Evolutionary conservation across 768 basidiomycete species (phyloP), one percentile per base, ranked within the genome.

Genomic region (Kwoniella europaea): DNA sequence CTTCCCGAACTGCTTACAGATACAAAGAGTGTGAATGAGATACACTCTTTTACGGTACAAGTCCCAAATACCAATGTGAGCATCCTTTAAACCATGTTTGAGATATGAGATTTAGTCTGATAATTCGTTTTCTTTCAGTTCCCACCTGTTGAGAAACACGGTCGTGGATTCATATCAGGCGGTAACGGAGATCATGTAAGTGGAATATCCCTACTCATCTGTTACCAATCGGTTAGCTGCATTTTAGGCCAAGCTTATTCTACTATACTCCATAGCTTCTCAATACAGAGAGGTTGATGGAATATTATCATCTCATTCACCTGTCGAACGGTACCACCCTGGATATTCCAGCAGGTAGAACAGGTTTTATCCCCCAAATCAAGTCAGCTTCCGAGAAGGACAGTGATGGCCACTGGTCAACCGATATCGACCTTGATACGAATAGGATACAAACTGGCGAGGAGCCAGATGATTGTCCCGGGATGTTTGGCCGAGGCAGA

Each of bases 31-130:
- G 22, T 71, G 2, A 69, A 67, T 24, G 43, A 64, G 41, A 41
- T 74, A 24, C 42, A 62, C 42, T 59, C 73, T 3, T 76, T 76
- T 60, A n/a, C n/a, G 13, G 66, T 74, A 6, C 66, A 72, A 50
- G 64, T 74, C 2, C 75, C 75, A n/a, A 55, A 63, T 42, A 74
- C 73, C 29, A 76, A 76, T 57, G 75, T 76, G 57, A 68, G 73
- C 72, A 10, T 0, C 10, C 0, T n/a, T n/a, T 27, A 10, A 41
- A 35, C 1, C n/a, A 50, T 46, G 10, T 6, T 18, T 18, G 18
- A 6, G 0, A 4, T 13, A 50, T 18, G 2, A 50, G 46, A 5
- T 15, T 50, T 3, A 50, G 46, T 62, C 16, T 46, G 29, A 20
- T 64, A 13, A 60, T 18, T 4, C 35, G 35, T 35, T 35, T 35